Conservation (phyloP, 257 asterid genomes). For the Solanum paucissectum region DNA sequence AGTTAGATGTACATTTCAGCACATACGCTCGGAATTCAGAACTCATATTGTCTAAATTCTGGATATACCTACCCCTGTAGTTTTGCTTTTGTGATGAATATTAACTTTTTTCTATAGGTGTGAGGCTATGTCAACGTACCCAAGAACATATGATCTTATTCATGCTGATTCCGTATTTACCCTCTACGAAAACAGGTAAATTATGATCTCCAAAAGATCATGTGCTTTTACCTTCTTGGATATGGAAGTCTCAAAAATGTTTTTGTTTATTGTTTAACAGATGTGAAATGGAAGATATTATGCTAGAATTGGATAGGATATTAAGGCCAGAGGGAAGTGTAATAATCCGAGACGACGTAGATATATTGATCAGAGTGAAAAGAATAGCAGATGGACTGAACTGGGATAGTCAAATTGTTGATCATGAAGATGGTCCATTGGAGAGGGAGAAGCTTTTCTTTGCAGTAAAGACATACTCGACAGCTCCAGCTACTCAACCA, state of each 20-base stretch:
- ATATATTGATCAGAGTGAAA: constrained; percentile 51
- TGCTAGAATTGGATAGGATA: constrained; percentile 75
- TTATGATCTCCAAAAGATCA: neutral
- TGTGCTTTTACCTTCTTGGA: neutral
- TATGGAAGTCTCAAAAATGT: neutral
- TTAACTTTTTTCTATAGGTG: constrained; percentile 32
- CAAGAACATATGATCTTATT: constrained; percentile 76
- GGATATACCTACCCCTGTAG: no score
- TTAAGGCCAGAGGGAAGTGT: constrained; percentile 76
- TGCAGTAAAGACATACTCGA: constrained; percentile 68
- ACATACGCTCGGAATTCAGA: neutral
- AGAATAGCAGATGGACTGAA: constrained; percentile 57
- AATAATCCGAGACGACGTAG: constrained; percentile 70
- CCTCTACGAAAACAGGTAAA: constrained; percentile 51
- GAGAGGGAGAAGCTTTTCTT: constrained; percentile 67
- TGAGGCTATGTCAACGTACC: constrained; percentile 90
- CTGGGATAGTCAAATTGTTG: constrained; percentile 74
- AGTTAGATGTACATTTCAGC: neutral
- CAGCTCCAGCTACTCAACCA: constrained; percentile 38
- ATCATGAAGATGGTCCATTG: constrained; percentile 83
- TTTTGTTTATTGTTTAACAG: constrained; percentile 12
- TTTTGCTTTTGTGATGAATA: neutral
- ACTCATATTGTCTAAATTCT: neutral
- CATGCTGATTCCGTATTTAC: constrained; percentile 71
- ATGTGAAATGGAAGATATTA: constrained; percentile 64